phyloP scores from a whole-genome alignment of 345 rosid genomes.

The Arabis alpina region DNA sequence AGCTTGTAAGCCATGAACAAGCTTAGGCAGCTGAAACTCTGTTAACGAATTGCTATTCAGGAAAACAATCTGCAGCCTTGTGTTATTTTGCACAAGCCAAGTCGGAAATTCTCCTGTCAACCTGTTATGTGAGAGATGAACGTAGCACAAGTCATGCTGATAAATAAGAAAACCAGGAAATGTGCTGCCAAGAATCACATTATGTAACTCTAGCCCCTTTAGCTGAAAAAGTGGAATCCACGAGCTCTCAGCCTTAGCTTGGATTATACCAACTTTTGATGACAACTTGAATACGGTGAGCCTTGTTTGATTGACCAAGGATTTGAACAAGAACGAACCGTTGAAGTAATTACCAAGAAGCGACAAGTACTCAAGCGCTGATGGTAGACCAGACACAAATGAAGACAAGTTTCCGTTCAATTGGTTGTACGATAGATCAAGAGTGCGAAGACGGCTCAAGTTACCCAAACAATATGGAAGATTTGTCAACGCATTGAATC shows the following conservation, averaged over 20 bases:
- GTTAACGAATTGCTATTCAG: constrained; percentile 24
- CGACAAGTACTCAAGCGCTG: constrained; percentile 30
- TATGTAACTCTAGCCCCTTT: constrained; percentile 23
- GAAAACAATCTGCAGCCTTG: constrained; percentile 23
- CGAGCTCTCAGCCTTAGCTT: constrained; percentile 16
- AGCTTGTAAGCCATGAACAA: constrained; percentile 26
- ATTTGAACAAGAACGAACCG: constrained; percentile 31
- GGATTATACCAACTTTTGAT: constrained; percentile 18
- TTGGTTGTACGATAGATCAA: constrained; percentile 39
- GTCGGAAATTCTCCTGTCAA: constrained; percentile 37
- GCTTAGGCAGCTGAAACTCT: constrained; percentile 22
- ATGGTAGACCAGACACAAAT: constrained; percentile 15
- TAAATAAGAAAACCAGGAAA: constrained; percentile 21
- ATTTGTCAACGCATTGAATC: constrained; percentile 20
- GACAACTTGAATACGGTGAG: constrained; percentile 32
- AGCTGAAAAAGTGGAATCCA: constrained; percentile 38
- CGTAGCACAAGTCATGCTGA: constrained; percentile 30
- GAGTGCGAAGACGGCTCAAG: constrained; percentile 29
- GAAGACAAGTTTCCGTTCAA: constrained; percentile 33
- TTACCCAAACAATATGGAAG: constrained; percentile 27
- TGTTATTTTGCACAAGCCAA: constrained; percentile 39
- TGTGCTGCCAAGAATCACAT: constrained; percentile 21
- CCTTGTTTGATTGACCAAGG: constrained; percentile 34
- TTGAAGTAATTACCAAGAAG: constrained; percentile 34
- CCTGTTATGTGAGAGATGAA: constrained; percentile 30